These are phyloP conservation scores for Cryptococcus amylolentus DNA, from an alignment of 1,284 basidiomycete genomes.

Conservation along the genomic window DNA sequence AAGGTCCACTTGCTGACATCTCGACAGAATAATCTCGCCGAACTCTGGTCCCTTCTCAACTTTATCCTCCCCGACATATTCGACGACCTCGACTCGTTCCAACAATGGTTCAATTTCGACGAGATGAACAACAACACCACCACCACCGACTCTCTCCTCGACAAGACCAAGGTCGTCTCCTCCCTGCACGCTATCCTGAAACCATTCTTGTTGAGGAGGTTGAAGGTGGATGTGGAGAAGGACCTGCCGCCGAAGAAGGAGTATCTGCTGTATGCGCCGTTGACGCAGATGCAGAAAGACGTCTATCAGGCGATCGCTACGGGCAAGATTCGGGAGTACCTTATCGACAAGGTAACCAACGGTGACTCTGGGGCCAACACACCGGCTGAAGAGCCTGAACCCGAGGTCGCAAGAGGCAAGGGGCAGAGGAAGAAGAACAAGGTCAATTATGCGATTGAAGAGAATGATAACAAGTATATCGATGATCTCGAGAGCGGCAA, in stretches of 20 bases:
- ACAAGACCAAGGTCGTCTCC: conserved; percentile 61
- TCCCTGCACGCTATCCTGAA: conserved; percentile 87
- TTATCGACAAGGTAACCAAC: conserved; percentile 54
- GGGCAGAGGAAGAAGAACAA: conserved; percentile 43
- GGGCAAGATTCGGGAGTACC: conserved; percentile 62
- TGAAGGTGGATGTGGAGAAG: conserved; percentile 87
- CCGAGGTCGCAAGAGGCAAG: conserved; percentile 19
- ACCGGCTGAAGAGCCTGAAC: conserved; percentile 18
- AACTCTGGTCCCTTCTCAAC: conserved; percentile 92
- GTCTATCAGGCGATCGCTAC: conserved; percentile 76
- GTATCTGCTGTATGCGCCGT: conserved; percentile 87
- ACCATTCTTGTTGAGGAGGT: conserved; percentile 87
- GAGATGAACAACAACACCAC: conserved; percentile 28
- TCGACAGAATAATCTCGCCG: conserved; percentile 80
- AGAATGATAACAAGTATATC: conserved; percentile 67
- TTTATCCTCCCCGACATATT: conserved; percentile 93
- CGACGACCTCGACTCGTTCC: conserved; percentile 81
- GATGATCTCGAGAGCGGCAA: conserved; percentile 58
- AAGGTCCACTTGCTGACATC: neutral
- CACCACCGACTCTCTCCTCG: conserved; percentile 53
- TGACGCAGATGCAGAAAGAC: conserved; percentile 74
- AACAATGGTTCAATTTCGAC: conserved; percentile 68
- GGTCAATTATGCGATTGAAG: conserved; percentile 55
- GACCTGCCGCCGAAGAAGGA: conserved; percentile 82
- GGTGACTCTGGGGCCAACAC: conserved; percentile 25